Conservation (phyloP, 2,329 filamentous ascomycete species). For the Hypoxylon sp. region DNA sequence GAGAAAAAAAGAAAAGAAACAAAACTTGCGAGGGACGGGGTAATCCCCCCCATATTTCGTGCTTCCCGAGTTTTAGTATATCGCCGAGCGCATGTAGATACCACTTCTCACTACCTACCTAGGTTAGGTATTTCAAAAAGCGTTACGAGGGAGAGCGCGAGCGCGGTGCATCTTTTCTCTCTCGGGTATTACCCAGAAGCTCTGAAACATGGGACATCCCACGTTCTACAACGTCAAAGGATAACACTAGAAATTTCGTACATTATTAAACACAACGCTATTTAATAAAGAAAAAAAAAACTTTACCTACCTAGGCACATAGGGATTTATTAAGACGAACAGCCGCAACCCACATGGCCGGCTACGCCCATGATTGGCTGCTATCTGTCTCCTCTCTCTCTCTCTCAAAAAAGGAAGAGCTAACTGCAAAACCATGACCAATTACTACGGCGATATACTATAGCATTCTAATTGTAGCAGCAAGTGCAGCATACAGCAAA, state of each 20-base stretch:
- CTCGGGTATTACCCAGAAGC: conserved; percentile 30
- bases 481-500: conserved; percentile 19
- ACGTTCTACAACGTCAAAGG: conserved; percentile 24
- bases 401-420: conserved; percentile 20
- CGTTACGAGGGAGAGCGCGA: too few species aligned
- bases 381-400: too few species aligned
- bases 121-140: not conserved
- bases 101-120: too few species aligned
- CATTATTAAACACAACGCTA: conserved; percentile 3
- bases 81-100: conserved; percentile 3
- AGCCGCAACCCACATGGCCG: conserved; percentile 40
- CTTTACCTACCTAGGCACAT: too few species aligned
- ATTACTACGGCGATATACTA: conserved; percentile 5
- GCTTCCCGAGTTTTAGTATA: conserved; percentile 8
- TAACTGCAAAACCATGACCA: too few species aligned
- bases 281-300: too few species aligned
- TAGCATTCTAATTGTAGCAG: conserved; percentile 13
- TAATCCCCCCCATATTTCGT: conserved; percentile 18
- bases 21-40: not conserved
- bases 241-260: conserved; percentile 23
- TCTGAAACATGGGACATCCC: conserved; percentile 38
- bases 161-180: not conserved
- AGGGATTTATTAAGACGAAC: conserved; percentile 38
- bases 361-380: conserved; percentile 35
- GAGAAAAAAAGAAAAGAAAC: conserved; percentile 1